Conservation (phyloP, 441 rosid species). For the Gossypium davidsonii region DNA sequence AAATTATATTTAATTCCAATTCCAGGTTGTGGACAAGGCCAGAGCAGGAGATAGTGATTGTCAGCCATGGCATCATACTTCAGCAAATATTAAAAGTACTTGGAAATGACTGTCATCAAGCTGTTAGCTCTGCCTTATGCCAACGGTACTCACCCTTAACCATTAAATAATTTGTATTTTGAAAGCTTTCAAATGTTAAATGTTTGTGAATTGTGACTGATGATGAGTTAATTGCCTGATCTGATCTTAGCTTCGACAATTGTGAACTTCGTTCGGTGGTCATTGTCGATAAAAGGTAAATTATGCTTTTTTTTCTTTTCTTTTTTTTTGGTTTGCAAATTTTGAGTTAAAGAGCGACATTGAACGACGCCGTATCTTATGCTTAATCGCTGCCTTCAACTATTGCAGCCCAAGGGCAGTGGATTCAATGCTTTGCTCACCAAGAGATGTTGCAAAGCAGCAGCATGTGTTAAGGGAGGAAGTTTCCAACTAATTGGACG, state of each 20-base stretch:
- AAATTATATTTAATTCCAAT: background rate
- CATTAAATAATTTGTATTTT: background rate
- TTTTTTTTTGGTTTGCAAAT: background rate
- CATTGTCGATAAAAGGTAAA: slow-evolving; percentile 15
- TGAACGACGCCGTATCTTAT: background rate
- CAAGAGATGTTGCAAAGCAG: background rate
- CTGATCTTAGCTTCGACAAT: slow-evolving; percentile 5
- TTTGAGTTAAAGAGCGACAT: background rate
- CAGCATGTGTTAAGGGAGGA: background rate
- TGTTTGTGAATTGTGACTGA: background rate
- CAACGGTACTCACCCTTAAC: slow-evolving; percentile 7
- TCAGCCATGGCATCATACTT: slow-evolving; percentile 18
- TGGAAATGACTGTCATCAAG: slow-evolving; percentile 2
- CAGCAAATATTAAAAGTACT: slow-evolving; percentile 15
- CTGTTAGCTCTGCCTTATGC: background rate
- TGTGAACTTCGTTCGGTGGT: slow-evolving; percentile 17
- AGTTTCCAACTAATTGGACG: slow-evolving; percentile 2
- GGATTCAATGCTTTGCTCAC: background rate
- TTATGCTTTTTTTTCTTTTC: background rate
- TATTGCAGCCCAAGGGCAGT: background rate
- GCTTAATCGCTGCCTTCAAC: background rate
- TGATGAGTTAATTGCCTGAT: background rate
- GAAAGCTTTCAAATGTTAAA: background rate
- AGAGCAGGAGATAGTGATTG: slow-evolving; percentile 17
- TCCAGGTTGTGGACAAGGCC: slow-evolving; percentile 19